These are phyloP conservation scores for Populus hybrid DNA, from an alignment of 441 rosid species.

Conservation along the genomic window DNA sequence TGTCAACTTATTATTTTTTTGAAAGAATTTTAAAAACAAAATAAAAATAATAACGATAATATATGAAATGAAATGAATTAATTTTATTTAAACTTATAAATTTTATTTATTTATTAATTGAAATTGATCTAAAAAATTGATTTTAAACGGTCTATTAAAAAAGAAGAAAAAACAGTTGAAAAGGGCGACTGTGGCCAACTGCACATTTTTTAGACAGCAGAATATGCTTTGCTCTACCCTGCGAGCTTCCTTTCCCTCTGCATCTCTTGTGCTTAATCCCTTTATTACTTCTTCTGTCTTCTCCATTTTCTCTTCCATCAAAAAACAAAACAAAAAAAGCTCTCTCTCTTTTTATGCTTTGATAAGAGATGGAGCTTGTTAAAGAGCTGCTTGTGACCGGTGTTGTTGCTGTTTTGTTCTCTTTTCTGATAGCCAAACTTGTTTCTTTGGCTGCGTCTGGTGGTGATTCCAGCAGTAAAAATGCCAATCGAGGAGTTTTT, in stretches of 20 bases:
- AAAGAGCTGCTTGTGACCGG: constrained; percentile 55
- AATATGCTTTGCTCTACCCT: constrained; percentile 55
- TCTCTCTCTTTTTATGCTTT: not conserved
- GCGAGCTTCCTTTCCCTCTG: constrained; percentile 34
- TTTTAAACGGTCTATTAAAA: too few species aligned
- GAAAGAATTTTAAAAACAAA: too few species aligned
- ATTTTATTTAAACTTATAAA: too few species aligned
- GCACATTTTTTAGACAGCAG: constrained; percentile 10
- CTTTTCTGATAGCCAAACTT: constrained; percentile 67
- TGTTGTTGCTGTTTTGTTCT: constrained; percentile 47
- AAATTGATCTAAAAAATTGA: not conserved
- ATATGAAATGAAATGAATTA: too few species aligned
- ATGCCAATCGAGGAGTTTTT: not conserved
- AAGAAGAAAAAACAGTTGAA: not conserved
- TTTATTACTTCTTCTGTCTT: not conserved
- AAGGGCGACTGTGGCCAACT: not conserved
- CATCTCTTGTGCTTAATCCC: not conserved
- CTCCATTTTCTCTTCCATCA: not conserved
- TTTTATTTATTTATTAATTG: too few species aligned
- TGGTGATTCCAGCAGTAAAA: constrained; percentile 14
- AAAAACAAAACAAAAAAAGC: not conserved
- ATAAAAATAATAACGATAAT: too few species aligned
- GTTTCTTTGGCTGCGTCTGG: constrained; percentile 41
- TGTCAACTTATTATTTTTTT: not conserved
- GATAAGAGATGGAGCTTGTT: constrained; percentile 52